Evolutionary conservation across 1,139 yeast genomes (phyloP).

Genomic region (Pichia sp.): DNA sequence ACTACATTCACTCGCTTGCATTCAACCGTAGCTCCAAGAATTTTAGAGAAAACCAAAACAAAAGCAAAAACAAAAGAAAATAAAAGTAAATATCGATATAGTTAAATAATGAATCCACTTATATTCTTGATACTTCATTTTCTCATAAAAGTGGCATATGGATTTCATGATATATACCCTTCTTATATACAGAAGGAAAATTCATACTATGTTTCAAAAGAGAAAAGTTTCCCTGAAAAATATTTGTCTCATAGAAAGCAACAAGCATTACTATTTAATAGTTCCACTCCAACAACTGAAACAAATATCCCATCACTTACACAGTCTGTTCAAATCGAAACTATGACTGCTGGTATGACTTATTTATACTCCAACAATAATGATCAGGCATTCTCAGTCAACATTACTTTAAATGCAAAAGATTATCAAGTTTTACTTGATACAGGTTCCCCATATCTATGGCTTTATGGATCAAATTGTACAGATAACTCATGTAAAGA

Average conservation of each 20-base stretch:
- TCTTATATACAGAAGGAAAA: constrained; percentile 5
- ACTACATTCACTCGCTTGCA: constrained; percentile 1
- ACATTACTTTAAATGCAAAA: constrained; percentile 32
- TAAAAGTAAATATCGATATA: too few species aligned
- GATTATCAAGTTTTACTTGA: constrained; percentile 50
- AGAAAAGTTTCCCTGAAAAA: constrained; percentile 12
- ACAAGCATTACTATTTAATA: background rate
- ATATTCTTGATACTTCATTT: background rate
- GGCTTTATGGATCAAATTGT: constrained; percentile 56
- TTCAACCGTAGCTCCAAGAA: background rate
- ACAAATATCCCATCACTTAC: constrained; percentile 10
- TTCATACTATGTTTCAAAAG: constrained; percentile 16
- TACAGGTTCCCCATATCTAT: constrained; percentile 58
- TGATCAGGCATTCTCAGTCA: constrained; percentile 31
- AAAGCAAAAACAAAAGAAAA: background rate
- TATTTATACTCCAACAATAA: constrained; percentile 25
- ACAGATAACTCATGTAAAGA: constrained; percentile 36
- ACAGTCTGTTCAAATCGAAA: constrained; percentile 8
- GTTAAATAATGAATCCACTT: background rate
- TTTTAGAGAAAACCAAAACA: background rate
- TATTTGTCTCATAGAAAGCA: constrained; percentile 2
- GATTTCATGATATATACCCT: constrained; percentile 10
- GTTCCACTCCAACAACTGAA: constrained; percentile 2
- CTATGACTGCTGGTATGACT: constrained; percentile 22
- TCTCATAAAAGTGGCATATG: background rate